Base-by-base conservation (phyloP, 1,139 yeast species). In the Suhomyces anneliseae region DNA sequence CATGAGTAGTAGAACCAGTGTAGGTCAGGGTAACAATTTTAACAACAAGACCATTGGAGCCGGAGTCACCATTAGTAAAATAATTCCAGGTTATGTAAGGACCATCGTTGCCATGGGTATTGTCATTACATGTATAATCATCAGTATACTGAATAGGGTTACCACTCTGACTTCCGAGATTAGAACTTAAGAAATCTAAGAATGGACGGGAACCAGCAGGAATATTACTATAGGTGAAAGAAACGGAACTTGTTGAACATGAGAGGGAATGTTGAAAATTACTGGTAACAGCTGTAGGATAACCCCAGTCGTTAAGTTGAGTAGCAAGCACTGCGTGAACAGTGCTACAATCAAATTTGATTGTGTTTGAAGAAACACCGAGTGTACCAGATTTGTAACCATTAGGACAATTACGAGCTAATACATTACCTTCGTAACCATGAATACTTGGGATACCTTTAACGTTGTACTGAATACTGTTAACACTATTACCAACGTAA, bases 191-290 rank as follows among this genome's bases (percentile, higher is more conserved):
- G 7, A 31, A 11, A 48, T 59, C 66, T 36, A 69, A 49, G 48
- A 57, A 69, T 12, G 69, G 68, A 34, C 70, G 55, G 49, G 55
- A 66, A 3, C 72, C 73, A 4, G 68, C 64, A 3, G 73, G 71
- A 33, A 68, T 46, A 44, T 62, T 59, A 1, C 36, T 15, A 48
- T 60, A 68, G 7, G 44, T 43, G 6, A 64, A 50, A 0, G 43
- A 36, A 38, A 50, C 53, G 0, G 49, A 42, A 7, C 39, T 36
- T 1, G 54, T 10, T n/a, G 55, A 39, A 56, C 71, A 67, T 1
- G 53, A 15, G 9, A 49, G 47, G 1, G 60, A 44, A 34, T 36
- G 50, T 9, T 37, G 33, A 36, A 51, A 38, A 27, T 43, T 14
- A 29, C 45, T 35, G 36, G 42, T 26, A 1, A 47, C 42, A 10